phyloP scores from a whole-genome alignment of 305 asterid species.

The Solanum hybrid region DNA sequence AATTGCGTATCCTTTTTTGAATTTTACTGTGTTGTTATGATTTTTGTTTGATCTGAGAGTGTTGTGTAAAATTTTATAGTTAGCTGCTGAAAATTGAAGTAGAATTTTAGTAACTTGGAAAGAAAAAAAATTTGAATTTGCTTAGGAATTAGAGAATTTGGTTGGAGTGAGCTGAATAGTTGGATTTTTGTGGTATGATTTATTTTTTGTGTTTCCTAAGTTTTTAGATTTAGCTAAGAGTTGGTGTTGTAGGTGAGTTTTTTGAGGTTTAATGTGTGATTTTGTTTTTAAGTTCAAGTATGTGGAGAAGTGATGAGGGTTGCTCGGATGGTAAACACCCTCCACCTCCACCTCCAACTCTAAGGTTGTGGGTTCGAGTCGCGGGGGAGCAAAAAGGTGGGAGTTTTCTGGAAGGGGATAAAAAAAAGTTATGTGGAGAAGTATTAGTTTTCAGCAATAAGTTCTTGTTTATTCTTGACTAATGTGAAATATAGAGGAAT shows the following conservation, averaged over 20 bases:
- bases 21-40: background rate
- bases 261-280: background rate
- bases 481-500: slow-evolving; percentile 62
- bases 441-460: background rate
- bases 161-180: background rate
- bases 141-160: background rate
- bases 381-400: background rate
- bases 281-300: slow-evolving; percentile 5
- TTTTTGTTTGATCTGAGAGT: background rate
- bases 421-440: background rate
- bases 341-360: background rate
- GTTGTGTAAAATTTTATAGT: background rate
- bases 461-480: slow-evolving; percentile 47
- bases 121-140: background rate
- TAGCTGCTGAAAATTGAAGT: background rate
- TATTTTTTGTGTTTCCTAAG: background rate
- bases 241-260: background rate
- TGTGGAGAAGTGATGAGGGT: background rate
- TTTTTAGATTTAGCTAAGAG: background rate
- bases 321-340: background rate
- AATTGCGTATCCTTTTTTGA: slow-evolving; percentile 77
- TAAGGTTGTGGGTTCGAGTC: background rate
- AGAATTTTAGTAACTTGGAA: background rate
- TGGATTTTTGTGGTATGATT: background rate
- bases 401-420: background rate